A percentile compares a stretch with the other conserved stretches of the same genome.
Evolutionary conservation across 2,329 filamentous ascomycete genomes (phyloP).

Genomic region (Cordyceps fumosorosea): DNA sequence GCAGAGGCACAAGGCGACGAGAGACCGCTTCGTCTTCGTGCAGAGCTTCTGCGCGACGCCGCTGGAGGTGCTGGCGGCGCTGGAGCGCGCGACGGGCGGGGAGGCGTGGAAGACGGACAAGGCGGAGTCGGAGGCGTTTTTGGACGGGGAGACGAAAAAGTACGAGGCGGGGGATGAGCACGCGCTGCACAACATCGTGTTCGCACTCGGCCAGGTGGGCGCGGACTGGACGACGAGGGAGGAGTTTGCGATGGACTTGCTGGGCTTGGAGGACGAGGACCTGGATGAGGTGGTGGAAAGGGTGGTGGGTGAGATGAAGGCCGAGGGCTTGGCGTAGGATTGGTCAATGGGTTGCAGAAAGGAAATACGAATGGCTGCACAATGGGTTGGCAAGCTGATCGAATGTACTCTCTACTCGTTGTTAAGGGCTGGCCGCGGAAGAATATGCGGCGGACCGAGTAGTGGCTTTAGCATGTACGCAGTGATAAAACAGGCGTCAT

Average conservation of each 20-base stretch:
- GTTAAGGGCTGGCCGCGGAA: not conserved
- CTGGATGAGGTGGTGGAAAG: conserved; percentile 34
- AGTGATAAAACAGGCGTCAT: not conserved
- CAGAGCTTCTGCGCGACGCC: conserved; percentile 43
- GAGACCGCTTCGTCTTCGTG: conserved; percentile 42
- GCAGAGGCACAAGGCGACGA: conserved; percentile 34
- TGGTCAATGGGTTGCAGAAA: not conserved
- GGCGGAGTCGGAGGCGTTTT: conserved; percentile 32
- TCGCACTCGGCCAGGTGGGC: conserved; percentile 40
- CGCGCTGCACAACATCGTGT: conserved; percentile 42
- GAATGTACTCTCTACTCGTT: not conserved
- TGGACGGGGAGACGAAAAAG: conserved; percentile 30
- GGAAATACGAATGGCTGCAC: not conserved
- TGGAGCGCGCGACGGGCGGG: conserved; percentile 43
- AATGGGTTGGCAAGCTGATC: no score
- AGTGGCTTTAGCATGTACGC: not conserved
- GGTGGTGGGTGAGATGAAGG: conserved; percentile 24
- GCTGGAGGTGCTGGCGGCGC: conserved; percentile 36
- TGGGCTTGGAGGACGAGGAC: conserved; percentile 40
- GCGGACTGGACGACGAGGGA: conserved; percentile 41
- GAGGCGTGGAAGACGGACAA: conserved; percentile 28
- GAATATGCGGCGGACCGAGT: not conserved
- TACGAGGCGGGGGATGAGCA: conserved; percentile 31
- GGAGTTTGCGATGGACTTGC: conserved; percentile 40
- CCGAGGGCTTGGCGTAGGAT: conserved; percentile 6